Evolutionary conservation across 1,284 basidiomycete species (phyloP).

Genomic region (Ceratobasidium sp.): DNA sequence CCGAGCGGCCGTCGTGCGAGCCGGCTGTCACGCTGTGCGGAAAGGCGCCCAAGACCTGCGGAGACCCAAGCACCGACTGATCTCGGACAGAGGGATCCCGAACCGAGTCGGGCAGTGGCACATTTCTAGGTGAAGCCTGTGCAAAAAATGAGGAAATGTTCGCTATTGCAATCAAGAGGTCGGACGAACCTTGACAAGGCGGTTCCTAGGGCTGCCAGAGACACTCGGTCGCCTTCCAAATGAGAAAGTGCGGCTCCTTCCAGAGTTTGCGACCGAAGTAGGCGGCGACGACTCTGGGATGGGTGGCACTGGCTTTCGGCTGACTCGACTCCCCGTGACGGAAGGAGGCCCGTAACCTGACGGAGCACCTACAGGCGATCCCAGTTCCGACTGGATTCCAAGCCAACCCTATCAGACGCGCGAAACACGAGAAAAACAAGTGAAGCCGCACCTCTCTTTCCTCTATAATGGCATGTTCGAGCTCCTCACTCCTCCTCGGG

Average conservation of each 20-base stretch:
- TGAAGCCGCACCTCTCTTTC: constrained; percentile 7
- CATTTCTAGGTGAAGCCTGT: constrained; percentile 6
- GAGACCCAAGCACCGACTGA: neutral
- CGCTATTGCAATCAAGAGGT: neutral
- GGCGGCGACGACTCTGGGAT: neutral
- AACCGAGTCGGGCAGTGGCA: constrained; percentile 23
- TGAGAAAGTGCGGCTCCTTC: neutral
- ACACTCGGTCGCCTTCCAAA: neutral
- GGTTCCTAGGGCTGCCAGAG: neutral
- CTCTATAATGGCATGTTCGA: neutral
- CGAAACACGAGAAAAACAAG: neutral
- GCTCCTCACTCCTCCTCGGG: neutral
- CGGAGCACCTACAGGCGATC: neutral
- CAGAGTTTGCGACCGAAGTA: neutral
- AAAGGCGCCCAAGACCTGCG: neutral
- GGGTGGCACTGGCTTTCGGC: neutral
- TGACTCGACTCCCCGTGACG: neutral
- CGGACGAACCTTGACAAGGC: constrained; percentile 17
- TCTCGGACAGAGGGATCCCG: constrained; percentile 16
- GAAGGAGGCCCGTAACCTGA: constrained; percentile 15
- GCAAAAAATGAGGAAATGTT: neutral
- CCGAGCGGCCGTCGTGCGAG: neutral
- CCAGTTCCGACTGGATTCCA: constrained; percentile 5
- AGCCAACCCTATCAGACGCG: neutral
- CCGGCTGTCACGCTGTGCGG: neutral